Conservation (phyloP, 108 stramenopile species). For the Parietichytrium sp. region DNA sequence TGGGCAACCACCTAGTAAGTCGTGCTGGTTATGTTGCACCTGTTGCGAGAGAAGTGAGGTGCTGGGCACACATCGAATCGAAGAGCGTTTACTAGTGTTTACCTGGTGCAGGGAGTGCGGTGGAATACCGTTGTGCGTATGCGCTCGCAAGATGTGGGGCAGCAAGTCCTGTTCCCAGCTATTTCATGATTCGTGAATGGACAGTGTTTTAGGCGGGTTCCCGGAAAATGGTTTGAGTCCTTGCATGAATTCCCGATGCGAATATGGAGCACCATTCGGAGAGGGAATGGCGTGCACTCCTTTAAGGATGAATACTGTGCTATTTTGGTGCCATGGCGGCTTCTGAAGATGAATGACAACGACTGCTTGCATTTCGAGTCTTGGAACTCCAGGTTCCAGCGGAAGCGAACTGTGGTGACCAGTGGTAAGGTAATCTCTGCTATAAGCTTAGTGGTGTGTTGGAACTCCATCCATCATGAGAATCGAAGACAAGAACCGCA, state of each 20-base stretch:
- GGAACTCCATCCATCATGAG: too few relatives aligned
- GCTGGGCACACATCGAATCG: background rate
- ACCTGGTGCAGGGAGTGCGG: conserved; percentile 25
- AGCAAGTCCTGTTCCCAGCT: background rate
- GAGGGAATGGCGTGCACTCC: too few relatives aligned
- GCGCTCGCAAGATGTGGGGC: background rate
- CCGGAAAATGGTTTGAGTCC: conserved; percentile 5
- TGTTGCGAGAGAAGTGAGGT: background rate
- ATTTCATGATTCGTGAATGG: background rate
- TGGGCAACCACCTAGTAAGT: background rate
- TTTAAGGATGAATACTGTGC: too few relatives aligned
- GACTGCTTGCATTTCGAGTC: too few relatives aligned
- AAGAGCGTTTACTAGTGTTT: background rate
- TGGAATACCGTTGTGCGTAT: background rate
- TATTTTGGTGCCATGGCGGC: too few relatives aligned
- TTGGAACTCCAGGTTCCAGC: too few relatives aligned
- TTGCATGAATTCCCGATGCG: background rate
- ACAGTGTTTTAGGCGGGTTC: background rate
- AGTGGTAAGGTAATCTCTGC: too few relatives aligned
- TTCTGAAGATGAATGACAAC: too few relatives aligned
- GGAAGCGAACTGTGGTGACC: too few relatives aligned
- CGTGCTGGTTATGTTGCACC: conserved; percentile 1
- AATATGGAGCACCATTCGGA: conserved; percentile 10
- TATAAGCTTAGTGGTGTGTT: too few relatives aligned
- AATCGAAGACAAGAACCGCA: too few relatives aligned